Conservation (phyloP, 345 rosid genomes). For the Brassica rapa region DNA sequence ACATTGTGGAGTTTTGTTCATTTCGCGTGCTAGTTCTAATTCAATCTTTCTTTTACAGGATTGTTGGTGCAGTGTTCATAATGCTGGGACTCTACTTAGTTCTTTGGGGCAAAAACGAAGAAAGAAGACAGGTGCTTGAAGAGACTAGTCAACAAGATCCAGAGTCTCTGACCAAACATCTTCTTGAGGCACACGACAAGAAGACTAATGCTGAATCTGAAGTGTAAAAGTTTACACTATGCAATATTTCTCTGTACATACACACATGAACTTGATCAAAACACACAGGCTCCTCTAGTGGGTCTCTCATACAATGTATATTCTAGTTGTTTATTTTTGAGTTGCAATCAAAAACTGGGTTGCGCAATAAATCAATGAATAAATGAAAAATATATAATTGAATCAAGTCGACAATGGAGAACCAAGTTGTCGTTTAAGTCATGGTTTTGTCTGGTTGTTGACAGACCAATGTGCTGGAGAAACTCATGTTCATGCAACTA, state of each 20-base stretch:
- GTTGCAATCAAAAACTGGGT: constrained; percentile 34
- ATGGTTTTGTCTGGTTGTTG: constrained; percentile 32
- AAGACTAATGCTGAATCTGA: constrained; percentile 14
- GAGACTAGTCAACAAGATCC: constrained; percentile 40
- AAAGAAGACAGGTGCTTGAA: constrained; percentile 39
- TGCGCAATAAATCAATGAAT: constrained; percentile 32
- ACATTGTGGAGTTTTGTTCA: neutral
- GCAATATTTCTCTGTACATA: constrained; percentile 30
- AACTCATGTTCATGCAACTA: constrained; percentile 23
- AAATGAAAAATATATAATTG: constrained; percentile 9
- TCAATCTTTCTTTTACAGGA: constrained; percentile 39
- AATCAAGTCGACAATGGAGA: constrained; percentile 12
- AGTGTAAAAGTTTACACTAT: constrained; percentile 17
- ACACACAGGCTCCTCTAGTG: constrained; percentile 26
- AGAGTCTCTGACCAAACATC: constrained; percentile 49
- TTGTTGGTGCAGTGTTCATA: constrained; percentile 65
- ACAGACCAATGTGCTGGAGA: constrained; percentile 36
- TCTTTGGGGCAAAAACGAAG: constrained; percentile 74
- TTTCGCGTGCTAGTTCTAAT: neutral
- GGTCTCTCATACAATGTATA: constrained; percentile 31
- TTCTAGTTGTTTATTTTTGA: constrained; percentile 29
- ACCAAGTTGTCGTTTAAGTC: neutral
- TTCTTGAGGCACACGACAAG: constrained; percentile 40
- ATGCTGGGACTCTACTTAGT: constrained; percentile 64
- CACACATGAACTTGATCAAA: constrained; percentile 27